Evolutionary conservation across 2,329 filamentous ascomycete genomes (phyloP).

Genomic region (Xylaria sp.): DNA sequence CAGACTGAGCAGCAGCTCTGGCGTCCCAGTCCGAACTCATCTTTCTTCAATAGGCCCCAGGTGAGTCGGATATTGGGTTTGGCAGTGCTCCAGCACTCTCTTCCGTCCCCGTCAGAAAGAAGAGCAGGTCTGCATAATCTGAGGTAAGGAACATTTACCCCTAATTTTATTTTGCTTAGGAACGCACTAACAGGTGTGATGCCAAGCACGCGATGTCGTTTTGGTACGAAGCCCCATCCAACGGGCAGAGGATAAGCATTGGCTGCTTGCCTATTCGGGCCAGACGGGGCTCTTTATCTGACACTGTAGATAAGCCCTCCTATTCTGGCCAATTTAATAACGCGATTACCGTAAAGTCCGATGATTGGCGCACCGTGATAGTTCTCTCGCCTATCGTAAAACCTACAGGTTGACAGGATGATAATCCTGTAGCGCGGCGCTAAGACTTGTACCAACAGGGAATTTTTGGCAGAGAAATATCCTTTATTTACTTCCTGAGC

Average conservation of each 20-base stretch:
- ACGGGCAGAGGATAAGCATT: not conserved
- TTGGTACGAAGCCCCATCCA: conserved; percentile 18
- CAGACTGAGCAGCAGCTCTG: conserved; percentile 14
- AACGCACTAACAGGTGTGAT: conserved; percentile 11
- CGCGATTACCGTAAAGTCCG: not conserved
- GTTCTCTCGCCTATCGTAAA: too few relatives aligned
- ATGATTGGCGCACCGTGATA: not conserved
- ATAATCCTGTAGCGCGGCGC: too few relatives aligned
- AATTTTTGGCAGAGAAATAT: too few relatives aligned
- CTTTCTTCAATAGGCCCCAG: not conserved
- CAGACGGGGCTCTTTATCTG: not conserved
- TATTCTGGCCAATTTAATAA: not conserved
- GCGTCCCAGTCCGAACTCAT: conserved; percentile 19
- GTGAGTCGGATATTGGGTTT: conserved; percentile 3
- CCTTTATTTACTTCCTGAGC: too few relatives aligned
- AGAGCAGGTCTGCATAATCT: conserved; percentile 9
- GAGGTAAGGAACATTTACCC: conserved; percentile 11
- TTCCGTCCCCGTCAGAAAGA: not conserved
- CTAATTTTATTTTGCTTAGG: conserved; percentile 21
- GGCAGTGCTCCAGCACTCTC: not conserved
- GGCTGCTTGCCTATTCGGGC: not conserved
- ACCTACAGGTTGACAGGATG: too few relatives aligned
- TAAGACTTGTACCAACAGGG: too few relatives aligned
- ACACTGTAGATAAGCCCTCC: not conserved
- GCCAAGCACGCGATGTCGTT: conserved; percentile 24